Base-by-base conservation (phyloP, 2,329 filamentous ascomycete genomes). In the Atkinsonella hypoxylon region DNA sequence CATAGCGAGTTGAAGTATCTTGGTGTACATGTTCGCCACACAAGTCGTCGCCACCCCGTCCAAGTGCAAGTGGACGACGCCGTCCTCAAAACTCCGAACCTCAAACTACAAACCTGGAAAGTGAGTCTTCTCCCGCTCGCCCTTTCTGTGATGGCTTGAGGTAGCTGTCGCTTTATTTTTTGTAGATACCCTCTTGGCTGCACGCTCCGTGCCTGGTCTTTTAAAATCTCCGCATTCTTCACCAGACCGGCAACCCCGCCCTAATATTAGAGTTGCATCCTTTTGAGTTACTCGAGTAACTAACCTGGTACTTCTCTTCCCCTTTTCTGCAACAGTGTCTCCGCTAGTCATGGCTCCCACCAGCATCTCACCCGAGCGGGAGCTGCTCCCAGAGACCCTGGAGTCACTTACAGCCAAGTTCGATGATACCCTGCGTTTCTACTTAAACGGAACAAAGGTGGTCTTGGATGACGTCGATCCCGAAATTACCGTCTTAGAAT, bases 371-470 rank as follows among this genome's bases (percentile, higher is more conserved):
- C 73, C 77, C 22, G 69, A 74, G 55, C 65, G 65, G 53, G 67
- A 71, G 17, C 49, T 56, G 36, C 61, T 61, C 45, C 58, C 62
- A 38, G 63, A 65, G 44, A 59, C 63, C 10, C 54, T 70, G 51
- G 64, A 64, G 13, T 56, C 61, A 42, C 68, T 96, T 47, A 93
- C 87, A 1, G 81, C 83, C 49, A 68, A 76, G 45, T 97, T 88
- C 67, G 85, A 95, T 61, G 89, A 96, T 66, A 91, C 87, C 1
- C 74, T 97, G 53, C 79, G 85, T 17, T 97, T 97, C 73, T 97
- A 89, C 65, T 80, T 98, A 48, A 98, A 98, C 65, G 93, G 93
- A 55, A 95, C 91, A 2, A 87, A 83, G 57, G 86, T 97, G 15
- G 79, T 85, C 1, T 72, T 98, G 15, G 90, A 96, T 58, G 79